Evolutionary conservation across 371 early-diverging fungal species (phyloP), one percentile per base, ranked within the genome.

Genomic region (Sporodiniella umbellata): DNA sequence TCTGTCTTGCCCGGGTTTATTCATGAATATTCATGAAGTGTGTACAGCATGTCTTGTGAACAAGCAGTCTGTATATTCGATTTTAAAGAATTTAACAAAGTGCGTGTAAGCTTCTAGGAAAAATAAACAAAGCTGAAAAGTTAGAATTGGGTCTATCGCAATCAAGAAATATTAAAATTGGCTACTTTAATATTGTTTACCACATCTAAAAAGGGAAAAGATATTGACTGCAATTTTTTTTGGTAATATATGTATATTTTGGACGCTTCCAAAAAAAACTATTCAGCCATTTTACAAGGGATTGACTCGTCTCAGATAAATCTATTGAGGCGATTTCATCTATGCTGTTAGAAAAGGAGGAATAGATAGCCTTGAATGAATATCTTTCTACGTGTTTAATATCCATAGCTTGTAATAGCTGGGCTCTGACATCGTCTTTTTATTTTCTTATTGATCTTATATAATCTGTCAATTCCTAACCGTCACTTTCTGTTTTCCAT

Each of bases 361-460:
- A 18, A 45, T 45, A 45, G 21, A 45, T 8, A 15, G 31, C 19
- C 21, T 45, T 45, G 45, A 45, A 17, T 45, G 21, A 8, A 45
- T 22, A 45, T 45, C 45, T 31, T 31, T 45, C 33, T 45, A 21
- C 33, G 33, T 31, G 45, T 33, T 21, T 45, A 31, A 8, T 45
- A 31, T 30, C 45, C 33, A 45, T 45, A 33, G 31, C 3, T 33
- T 45, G 19, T 45, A 45, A 45, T 45, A 45, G 19, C 33, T 21
- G 31, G 45, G 33, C 45, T 45, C 31, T 14, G 8, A 45, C 45
- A 45, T 45, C 33, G 21, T 45, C 45, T n/a, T 45, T 45, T 45
- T 45, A 17, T 45, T 51, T 33, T 42, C 31, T 33, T 42, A 33
- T 51, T 23, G 35, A 33, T 44, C 44, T 42, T 33, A 35, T 23